phyloP scores from a whole-genome alignment of 805 yeast genomes.

The Nakazawaea wickerhamii region DNA sequence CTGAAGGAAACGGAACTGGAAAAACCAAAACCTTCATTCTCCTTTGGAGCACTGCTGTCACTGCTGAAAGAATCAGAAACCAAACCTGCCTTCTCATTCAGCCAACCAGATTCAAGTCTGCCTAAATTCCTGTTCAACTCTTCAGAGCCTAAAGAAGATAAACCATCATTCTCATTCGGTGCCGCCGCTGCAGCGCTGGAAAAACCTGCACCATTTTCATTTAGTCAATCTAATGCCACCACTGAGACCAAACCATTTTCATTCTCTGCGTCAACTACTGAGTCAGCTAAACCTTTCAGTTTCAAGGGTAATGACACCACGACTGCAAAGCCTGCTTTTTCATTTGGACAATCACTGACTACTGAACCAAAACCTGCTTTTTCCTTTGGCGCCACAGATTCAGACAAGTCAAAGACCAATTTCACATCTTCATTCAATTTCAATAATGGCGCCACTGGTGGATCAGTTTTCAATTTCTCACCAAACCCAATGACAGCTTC shows the following conservation, averaged over 20 bases:
- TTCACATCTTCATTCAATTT: conserved; percentile 17
- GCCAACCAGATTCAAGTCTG: background rate
- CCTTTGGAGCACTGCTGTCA: conserved; percentile 14
- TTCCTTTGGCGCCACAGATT: background rate
- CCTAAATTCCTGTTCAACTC: too few species aligned
- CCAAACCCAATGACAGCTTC: conserved; percentile 7
- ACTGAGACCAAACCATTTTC: conserved; percentile 8
- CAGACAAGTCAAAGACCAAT: conserved; percentile 7
- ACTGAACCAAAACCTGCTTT: conserved; percentile 8
- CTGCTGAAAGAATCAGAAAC: background rate
- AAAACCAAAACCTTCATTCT: conserved; percentile 15
- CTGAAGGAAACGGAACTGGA: conserved; percentile 1
- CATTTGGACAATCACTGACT: background rate
- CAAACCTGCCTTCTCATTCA: background rate
- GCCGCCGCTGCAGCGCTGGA: background rate
- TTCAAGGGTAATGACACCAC: background rate
- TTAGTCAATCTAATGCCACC: conserved; percentile 8
- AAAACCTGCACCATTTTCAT: conserved; percentile 9
- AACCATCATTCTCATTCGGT: background rate
- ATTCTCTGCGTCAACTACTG: conserved; percentile 9
- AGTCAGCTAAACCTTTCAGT: conserved; percentile 14
- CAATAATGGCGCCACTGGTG: conserved; percentile 14
- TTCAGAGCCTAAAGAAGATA: background rate
- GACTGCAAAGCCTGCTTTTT: conserved; percentile 6
- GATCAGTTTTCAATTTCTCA: conserved; percentile 13